Base-by-base conservation (phyloP, 106 monocot genomes). In the Apostasia ramifera region DNA sequence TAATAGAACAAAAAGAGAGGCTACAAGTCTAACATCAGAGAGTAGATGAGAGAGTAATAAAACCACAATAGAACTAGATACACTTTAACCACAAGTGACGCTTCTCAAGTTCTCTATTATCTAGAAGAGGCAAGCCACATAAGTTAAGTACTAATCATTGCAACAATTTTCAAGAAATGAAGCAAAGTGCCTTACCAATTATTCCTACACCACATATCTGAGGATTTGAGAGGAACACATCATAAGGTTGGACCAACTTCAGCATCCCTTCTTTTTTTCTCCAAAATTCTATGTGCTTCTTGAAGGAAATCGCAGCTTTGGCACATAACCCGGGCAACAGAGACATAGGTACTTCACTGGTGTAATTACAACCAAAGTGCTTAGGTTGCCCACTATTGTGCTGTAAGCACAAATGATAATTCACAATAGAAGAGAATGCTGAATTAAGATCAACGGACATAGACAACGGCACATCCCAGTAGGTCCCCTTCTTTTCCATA, bases 201-300 rank as follows among this genome's bases (percentile, higher is more conserved):
- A 72, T 87, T n/a, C 90, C 85, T 51, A 86, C 81, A 68, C 50
- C 83, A 3, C 87, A 87, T 79, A 98, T 47, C 73, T 93, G 89
- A 61, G 98, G 89, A 78, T 85, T 81, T 55, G 90, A 98, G 43
- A 87, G 81, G 62, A 98, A 83, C 8, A 77, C 65, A 55, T 98
- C 98, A 82, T 92, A 98, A 13, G 98, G 98, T 74, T 98, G 98
- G 26, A 93, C 83, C 90, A 90, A 76, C 72, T 85, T 98, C 39
- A 85, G 39, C 74, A 90, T 98, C 2, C 85, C 90, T 55, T 78
- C 87, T 81, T 87, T 85, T 71, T 82, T 84, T 74, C 85, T 84
- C 98, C 98, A 98, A 67, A 90, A 46, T 46, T 90, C 81, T 44
- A 90, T 47, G 70, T 61, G 76, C 66, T 79, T 93, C 73, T 80